Conservation (phyloP, 331 rosid species). For the Phaseolus coccineus region DNA sequence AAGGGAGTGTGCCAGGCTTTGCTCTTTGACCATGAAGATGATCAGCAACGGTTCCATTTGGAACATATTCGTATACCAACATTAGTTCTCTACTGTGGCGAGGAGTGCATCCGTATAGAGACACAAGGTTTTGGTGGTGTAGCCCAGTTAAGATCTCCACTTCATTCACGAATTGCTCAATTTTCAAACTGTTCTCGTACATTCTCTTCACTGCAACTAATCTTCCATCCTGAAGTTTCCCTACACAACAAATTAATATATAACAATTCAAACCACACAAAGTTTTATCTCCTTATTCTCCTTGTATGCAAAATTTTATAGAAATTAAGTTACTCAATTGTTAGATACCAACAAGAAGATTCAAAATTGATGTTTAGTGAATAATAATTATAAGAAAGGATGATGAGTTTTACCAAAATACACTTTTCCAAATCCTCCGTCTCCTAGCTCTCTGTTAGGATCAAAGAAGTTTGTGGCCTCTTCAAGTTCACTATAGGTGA, state of each 20-base stretch:
- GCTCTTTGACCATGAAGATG: conserved; percentile 46
- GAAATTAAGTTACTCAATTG: too few relatives aligned
- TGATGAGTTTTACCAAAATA: conserved; percentile 64
- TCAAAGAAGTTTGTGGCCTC: conserved; percentile 76
- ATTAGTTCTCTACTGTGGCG: conserved; percentile 42
- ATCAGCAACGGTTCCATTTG: conserved; percentile 53
- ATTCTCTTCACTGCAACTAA: conserved; percentile 72
- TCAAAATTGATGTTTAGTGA: background rate
- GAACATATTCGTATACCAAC: conserved; percentile 49
- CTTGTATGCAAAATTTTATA: too few relatives aligned
- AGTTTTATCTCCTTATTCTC: too few relatives aligned
- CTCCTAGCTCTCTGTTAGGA: conserved; percentile 69
- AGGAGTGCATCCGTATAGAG: conserved; percentile 51
- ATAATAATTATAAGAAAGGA: background rate
- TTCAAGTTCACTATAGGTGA: conserved; percentile 69
- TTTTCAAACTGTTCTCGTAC: conserved; percentile 59
- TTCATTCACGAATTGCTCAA: conserved; percentile 82
- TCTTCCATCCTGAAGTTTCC: conserved; percentile 70
- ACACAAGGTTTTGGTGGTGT: conserved; percentile 60
- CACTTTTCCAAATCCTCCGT: conserved; percentile 87
- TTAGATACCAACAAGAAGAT: too few relatives aligned
- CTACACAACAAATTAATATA: conserved; percentile 44
- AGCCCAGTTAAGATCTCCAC: conserved; percentile 55
- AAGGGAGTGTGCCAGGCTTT: conserved; percentile 36
- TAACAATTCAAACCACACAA: conserved; percentile 6